phyloP scores from a whole-genome alignment of 2,329 filamentous ascomycete species.

The Exophiala calicioides region DNA sequence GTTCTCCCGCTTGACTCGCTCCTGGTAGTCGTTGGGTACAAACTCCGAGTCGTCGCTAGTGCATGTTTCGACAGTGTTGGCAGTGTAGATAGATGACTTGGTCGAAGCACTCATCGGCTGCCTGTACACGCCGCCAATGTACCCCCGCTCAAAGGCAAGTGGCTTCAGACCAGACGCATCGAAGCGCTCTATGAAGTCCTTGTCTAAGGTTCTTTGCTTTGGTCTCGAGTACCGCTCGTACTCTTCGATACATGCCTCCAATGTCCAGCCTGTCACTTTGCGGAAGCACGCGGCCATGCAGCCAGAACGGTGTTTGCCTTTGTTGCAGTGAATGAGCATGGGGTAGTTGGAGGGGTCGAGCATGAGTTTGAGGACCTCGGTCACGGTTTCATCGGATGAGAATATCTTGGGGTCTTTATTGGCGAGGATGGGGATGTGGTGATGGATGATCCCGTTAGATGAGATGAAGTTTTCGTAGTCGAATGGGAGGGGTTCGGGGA shows the following conservation, averaged over 20 bases:
- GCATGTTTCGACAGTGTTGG: conserved; percentile 28
- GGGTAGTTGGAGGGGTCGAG: conserved; percentile 75
- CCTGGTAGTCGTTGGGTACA: conserved; percentile 24
- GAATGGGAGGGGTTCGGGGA: conserved; percentile 50
- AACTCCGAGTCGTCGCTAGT: conserved; percentile 18
- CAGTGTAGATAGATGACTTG: conserved; percentile 30
- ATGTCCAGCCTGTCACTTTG: conserved; percentile 68
- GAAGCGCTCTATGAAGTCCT: conserved; percentile 30
- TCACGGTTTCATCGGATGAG: conserved; percentile 68
- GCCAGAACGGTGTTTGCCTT: conserved; percentile 88
- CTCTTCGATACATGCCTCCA: conserved; percentile 66
- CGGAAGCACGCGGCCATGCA: conserved; percentile 82
- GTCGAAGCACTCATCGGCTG: conserved; percentile 22
- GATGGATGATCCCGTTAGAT: conserved; percentile 68
- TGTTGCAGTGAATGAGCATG: conserved; percentile 87
- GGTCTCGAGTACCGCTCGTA: conserved; percentile 64
- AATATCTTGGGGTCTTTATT: conserved; percentile 73
- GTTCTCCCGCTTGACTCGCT: conserved; percentile 22
- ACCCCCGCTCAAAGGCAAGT: conserved; percentile 29
- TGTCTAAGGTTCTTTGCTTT: conserved; percentile 48
- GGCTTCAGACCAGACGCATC: conserved; percentile 29
- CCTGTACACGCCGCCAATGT: conserved; percentile 31
- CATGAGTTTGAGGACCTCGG: conserved; percentile 68
- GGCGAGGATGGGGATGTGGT: conserved; percentile 76
- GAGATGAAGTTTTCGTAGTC: conserved; percentile 62